Percentiles rank a stretch among this genome's conserved stretches.
Conservation (phyloP, 192 early-diverging fungal genomes). For the Lobulomyces angularis region DNA sequence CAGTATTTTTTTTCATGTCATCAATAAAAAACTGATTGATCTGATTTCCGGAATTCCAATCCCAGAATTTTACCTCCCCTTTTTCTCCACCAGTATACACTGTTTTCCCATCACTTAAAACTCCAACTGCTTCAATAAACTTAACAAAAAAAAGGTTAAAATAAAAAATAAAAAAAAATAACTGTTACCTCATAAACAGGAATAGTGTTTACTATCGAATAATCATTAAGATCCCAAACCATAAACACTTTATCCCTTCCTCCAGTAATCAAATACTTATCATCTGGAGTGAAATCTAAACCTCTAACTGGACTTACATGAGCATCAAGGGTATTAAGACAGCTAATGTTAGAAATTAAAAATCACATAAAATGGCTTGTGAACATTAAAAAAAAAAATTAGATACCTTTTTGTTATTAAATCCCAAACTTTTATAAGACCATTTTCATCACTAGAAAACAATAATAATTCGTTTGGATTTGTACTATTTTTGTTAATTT, state of each 20-base stretch:
- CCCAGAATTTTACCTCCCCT: conserved; percentile 69
- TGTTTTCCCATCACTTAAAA: conserved; percentile 43
- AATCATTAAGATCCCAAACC: conserved; percentile 66
- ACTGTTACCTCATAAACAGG: conserved; percentile 62
- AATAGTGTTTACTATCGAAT: conserved; percentile 59
- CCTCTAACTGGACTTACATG: conserved; percentile 89
- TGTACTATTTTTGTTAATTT: too few species aligned
- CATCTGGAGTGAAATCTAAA: conserved; percentile 65
- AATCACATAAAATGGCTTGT: neutral
- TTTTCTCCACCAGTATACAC: conserved; percentile 81
- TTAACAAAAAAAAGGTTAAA: conserved; percentile 3
- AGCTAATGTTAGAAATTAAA: conserved; percentile 22
- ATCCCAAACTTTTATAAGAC: conserved; percentile 83
- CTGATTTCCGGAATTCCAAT: conserved; percentile 54
- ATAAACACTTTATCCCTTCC: conserved; percentile 85
- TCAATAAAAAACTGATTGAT: conserved; percentile 66
- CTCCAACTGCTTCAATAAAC: conserved; percentile 71
- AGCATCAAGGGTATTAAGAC: conserved; percentile 59
- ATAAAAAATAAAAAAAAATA: conserved; percentile 1
- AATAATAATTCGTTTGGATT: conserved; percentile 44
- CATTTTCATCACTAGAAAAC: conserved; percentile 83
- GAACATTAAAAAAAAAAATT: neutral
- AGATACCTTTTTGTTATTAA: conserved; percentile 54
- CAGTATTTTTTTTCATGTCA: conserved; percentile 33
- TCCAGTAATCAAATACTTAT: conserved; percentile 59